Conservation (phyloP, 1,284 basidiomycete species). For the Amylostereum areolatum region DNA sequence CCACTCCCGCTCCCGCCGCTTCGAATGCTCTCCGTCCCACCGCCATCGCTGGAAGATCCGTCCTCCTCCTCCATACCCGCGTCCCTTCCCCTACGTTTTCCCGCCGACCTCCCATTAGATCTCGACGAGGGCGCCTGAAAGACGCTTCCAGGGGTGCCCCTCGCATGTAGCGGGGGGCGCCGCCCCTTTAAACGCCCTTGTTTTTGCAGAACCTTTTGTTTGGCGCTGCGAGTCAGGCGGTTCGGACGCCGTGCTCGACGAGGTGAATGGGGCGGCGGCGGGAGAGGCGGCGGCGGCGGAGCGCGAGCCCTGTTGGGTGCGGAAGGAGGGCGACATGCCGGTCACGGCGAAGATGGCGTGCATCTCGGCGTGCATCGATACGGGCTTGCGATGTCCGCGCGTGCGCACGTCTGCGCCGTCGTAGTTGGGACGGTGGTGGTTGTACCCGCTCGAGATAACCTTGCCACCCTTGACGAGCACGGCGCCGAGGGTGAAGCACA, state of each 20-base stretch:
- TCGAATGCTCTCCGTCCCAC: too few relatives aligned
- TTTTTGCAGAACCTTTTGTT: constrained; percentile 20
- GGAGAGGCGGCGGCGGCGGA: constrained; percentile 10
- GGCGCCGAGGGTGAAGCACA: constrained; percentile 51
- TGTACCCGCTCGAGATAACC: constrained; percentile 45
- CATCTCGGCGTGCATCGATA: constrained; percentile 62
- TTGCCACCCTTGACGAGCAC: constrained; percentile 56
- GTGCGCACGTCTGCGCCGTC: constrained; percentile 38
- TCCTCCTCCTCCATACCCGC: background rate
- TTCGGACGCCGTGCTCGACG: too few relatives aligned
- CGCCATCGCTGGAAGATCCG: background rate
- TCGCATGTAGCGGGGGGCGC: constrained; percentile 17
- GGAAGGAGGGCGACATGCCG: constrained; percentile 47
- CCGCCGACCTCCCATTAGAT: constrained; percentile 3
- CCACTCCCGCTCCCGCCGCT: too few relatives aligned
- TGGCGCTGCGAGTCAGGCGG: too few relatives aligned
- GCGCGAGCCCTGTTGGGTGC: constrained; percentile 42
- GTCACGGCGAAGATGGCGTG: constrained; percentile 49
- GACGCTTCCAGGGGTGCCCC: constrained; percentile 16
- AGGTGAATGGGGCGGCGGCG: too few relatives aligned
- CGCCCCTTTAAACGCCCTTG: constrained; percentile 14
- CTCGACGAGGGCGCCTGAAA: constrained; percentile 14
- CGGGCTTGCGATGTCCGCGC: constrained; percentile 40
- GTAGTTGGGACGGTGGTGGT: constrained; percentile 51
- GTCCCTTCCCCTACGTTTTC: constrained; percentile 2